Evolutionary conservation across 1,284 basidiomycete species (phyloP).

Genomic region (Pascua sp.): DNA sequence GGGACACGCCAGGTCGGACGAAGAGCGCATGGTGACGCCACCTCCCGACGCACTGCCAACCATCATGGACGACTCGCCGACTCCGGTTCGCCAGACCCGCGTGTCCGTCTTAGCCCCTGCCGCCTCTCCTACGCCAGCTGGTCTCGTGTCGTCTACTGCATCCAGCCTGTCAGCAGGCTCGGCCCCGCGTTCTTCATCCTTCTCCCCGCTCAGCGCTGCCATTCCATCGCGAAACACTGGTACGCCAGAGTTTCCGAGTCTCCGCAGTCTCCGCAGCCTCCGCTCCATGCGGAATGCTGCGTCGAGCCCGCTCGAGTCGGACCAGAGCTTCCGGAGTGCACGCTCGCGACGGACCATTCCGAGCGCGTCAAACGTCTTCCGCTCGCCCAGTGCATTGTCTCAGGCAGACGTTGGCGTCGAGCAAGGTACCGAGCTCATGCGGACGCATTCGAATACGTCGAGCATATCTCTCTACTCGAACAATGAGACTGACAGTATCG

Average conservation of each 20-base stretch:
- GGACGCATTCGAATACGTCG: slow-evolving; percentile 1
- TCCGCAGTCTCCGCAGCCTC: background rate
- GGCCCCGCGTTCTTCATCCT: background rate
- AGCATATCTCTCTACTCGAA: slow-evolving; percentile 10
- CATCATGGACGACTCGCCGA: slow-evolving; percentile 22
- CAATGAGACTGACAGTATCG: background rate
- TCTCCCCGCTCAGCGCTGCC: background rate
- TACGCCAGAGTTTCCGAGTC: background rate
- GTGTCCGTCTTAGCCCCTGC: slow-evolving; percentile 14
- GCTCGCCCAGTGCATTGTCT: background rate
- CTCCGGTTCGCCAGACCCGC: slow-evolving; percentile 10
- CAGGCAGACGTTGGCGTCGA: background rate
- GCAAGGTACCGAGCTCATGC: background rate
- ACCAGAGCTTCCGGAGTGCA: background rate
- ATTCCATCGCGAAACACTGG: background rate
- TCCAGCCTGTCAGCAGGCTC: background rate
- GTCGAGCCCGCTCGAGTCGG: no score
- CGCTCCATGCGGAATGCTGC: background rate
- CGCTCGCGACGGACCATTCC: no score
- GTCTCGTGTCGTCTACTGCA: background rate
- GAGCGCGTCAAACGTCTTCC: background rate
- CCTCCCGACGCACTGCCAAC: slow-evolving; percentile 3
- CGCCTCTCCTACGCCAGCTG: background rate
- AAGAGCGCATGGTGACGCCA: slow-evolving; percentile 1
- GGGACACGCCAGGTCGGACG: background rate